phyloP scores from a whole-genome alignment of 805 yeast species.

The Cyberlindnera euphorbiae region DNA sequence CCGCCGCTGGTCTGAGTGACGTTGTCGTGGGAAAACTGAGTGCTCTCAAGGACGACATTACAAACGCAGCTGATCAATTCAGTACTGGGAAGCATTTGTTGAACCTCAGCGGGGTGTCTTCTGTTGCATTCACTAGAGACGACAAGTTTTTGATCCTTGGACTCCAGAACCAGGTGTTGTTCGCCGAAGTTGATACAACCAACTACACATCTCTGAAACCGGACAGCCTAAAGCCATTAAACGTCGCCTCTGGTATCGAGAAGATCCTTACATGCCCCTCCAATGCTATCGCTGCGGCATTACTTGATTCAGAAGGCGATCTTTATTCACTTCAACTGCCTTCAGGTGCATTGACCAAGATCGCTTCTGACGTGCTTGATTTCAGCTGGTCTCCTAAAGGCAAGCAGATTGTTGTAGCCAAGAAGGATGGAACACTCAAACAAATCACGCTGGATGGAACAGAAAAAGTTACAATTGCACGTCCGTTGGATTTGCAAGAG shows the following conservation, averaged over 20 bases:
- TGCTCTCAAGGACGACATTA: constrained; percentile 28
- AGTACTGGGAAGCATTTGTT: constrained; percentile 18
- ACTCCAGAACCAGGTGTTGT: constrained; percentile 20
- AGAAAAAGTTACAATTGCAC: constrained; percentile 5
- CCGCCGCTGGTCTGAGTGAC: constrained; percentile 34
- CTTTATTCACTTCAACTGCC: constrained; percentile 17
- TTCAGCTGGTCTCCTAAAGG: constrained; percentile 24
- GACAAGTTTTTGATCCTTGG: constrained; percentile 29
- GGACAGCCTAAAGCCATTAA: too few relatives aligned
- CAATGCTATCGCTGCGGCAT: constrained; percentile 13
- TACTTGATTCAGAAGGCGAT: constrained; percentile 12
- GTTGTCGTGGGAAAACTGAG: constrained; percentile 33
- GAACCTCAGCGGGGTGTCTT: constrained; percentile 24
- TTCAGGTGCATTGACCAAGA: not conserved
- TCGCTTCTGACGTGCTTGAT: constrained; percentile 19
- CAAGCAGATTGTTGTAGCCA: constrained; percentile 17
- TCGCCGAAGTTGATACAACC: constrained; percentile 12
- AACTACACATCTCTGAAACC: too few relatives aligned
- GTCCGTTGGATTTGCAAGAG: constrained; percentile 17
- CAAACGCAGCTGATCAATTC: constrained; percentile 18
- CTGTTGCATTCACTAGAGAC: constrained; percentile 29
- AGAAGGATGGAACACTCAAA: constrained; percentile 14
- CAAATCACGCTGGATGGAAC: constrained; percentile 13
- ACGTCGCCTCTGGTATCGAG: constrained; percentile 14
- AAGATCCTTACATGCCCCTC: constrained; percentile 23